phyloP scores from a whole-genome alignment of 2,329 filamentous ascomycete genomes.

The Microsporum canis region DNA sequence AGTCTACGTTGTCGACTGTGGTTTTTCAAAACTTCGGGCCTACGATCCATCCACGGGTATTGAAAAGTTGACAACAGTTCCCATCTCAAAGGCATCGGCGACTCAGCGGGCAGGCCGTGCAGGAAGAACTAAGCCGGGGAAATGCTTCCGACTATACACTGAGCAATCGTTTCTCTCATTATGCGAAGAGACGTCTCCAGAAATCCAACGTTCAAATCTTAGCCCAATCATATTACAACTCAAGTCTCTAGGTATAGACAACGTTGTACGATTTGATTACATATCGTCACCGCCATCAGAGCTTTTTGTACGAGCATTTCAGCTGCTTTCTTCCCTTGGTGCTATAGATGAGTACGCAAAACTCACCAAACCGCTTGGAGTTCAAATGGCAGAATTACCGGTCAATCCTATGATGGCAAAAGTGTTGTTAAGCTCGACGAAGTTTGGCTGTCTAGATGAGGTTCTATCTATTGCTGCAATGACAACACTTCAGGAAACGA shows the following conservation, averaged over 20 bases:
- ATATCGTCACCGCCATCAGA: conserved; percentile 75
- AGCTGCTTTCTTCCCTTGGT: conserved; percentile 75
- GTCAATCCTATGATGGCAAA: conserved; percentile 95
- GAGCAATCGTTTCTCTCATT: conserved; percentile 58
- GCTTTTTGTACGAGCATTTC: conserved; percentile 72
- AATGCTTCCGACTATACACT: conserved; percentile 88
- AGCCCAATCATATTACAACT: conserved; percentile 81
- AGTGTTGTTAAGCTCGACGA: conserved; percentile 62
- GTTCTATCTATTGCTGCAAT: conserved; percentile 89
- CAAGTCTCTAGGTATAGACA: conserved; percentile 90
- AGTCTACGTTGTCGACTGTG: conserved; percentile 78
- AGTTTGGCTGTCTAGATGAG: conserved; percentile 70
- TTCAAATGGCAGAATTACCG: conserved; percentile 83
- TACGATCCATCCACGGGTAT: conserved; percentile 79
- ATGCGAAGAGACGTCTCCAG: conserved; percentile 64
- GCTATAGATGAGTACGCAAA: conserved; percentile 84
- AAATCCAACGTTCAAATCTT: conserved; percentile 85
- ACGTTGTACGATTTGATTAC: conserved; percentile 83
- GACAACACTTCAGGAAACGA: conserved; percentile 70
- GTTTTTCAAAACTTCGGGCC: conserved; percentile 79
- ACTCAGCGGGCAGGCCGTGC: conserved; percentile 82
- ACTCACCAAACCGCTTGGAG: conserved; percentile 76
- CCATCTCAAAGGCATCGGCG: conserved; percentile 85
- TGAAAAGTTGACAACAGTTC: conserved; percentile 69
- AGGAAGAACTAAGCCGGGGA: conserved; percentile 77